Base-by-base conservation (phyloP, 2,329 filamentous ascomycete species). In the Xenosphaeropsis pyriputrescens region DNA sequence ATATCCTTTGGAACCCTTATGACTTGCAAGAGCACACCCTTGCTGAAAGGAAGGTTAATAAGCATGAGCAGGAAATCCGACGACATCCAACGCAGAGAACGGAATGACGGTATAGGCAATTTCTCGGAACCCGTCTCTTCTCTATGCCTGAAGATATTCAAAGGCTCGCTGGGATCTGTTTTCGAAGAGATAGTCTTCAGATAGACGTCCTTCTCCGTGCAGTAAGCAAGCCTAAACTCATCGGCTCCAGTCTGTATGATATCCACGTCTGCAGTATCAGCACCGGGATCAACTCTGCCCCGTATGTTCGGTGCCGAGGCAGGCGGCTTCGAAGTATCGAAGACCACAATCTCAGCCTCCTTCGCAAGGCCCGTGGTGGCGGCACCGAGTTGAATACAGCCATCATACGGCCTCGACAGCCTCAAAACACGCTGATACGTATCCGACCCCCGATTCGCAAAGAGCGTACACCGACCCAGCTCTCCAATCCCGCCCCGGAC, bases 291-390 rank as follows among this genome's bases (percentile, higher is more conserved):
- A 38, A 78, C 47, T 37, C 63, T 57, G 18, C 67, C 68, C 48
- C 63, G 62, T 35, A 57, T 43, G 49, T 62, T 69, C 41, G 67
- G 67, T 29, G 61, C 68, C 57, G 45, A 67, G 59, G 47, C 75
- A 12, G 58, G 45, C 29, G 62, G 61, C 13, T 70, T 71, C 6
- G 68, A 72, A 14, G 78, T 74, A 53, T 83, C 72, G 54, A 94
- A 93, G 32, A 94, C 60, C 18, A 85, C 79, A 43, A 95, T 72
- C 59, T 95, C 82, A 11, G 80, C 73, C 35, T 80, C 65, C 42
- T 75, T 76, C 15, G 83, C 77, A 45, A 93, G 64, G 18, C 83
- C 84, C 1, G 85, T 88, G 8, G 85, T 80, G 42, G 82, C 76
- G 11, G 76, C 86, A 41, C 82, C 86, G 30, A 94, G 65, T 42